These are phyloP conservation scores for Cubamyces sp. DNA, from an alignment of 768 basidiomycete species.

Conservation along the genomic window DNA sequence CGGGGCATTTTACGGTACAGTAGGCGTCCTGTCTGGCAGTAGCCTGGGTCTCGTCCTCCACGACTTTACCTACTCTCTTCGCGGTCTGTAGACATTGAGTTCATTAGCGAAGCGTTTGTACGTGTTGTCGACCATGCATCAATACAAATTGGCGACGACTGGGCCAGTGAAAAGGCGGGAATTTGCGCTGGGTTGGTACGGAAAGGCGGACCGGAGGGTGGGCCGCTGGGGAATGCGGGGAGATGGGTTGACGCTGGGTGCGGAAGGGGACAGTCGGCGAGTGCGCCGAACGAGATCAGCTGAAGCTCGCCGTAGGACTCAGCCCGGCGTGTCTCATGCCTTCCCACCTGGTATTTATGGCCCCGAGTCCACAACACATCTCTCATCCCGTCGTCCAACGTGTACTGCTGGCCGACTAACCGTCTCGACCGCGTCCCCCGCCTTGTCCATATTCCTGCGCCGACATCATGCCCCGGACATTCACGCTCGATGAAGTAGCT, in stretches of 20 bases:
- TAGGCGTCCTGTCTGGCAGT: no score
- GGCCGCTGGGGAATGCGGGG: not conserved
- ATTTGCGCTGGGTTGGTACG: not conserved
- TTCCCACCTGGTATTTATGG: constrained; percentile 19
- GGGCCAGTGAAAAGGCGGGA: no score
- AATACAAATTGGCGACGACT: no score
- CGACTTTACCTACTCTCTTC: no score
- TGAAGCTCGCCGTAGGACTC: not conserved
- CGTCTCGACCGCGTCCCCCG: not conserved
- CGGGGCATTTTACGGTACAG: no score
- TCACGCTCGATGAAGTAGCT: constrained; percentile 60
- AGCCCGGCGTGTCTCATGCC: not conserved
- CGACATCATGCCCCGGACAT: constrained; percentile 38
- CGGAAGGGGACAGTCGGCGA: constrained; percentile 13
- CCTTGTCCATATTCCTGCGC: not conserved
- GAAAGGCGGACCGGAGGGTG: not conserved
- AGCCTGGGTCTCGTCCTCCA: no score
- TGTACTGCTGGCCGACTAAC: not conserved
- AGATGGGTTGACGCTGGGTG: not conserved
- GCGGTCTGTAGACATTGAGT: no score
- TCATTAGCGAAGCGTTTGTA: no score
- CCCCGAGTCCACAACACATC: not conserved
- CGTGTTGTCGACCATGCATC: no score
- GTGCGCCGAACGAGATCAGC: constrained; percentile 9
- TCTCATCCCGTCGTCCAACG: not conserved